A percentile compares a stretch with the other conserved stretches of the same genome.
Evolutionary conservation across 2,329 filamentous ascomycete genomes (phyloP).

Genomic region (Tolypocladium cylindrosporum): DNA sequence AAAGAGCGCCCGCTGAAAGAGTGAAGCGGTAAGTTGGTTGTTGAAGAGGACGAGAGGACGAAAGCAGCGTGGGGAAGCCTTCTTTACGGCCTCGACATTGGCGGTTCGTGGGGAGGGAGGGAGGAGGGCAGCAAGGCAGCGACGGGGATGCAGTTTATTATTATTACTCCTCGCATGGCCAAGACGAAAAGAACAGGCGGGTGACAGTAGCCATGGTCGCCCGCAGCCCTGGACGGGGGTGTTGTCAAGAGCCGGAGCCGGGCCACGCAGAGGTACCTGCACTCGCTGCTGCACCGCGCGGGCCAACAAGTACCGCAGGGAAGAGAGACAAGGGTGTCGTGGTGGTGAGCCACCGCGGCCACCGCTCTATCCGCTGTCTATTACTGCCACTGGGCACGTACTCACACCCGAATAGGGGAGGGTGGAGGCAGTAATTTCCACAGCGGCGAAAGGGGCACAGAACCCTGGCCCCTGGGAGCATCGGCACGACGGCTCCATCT

Average conservation of each 20-base stretch:
- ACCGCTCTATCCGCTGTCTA: conserved; percentile 11
- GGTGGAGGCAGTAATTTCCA: conserved; percentile 13
- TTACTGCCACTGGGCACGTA: neutral
- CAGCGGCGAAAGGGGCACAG: neutral
- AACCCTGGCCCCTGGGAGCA: neutral
- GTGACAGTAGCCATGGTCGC: conserved; percentile 6
- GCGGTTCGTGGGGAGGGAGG: conserved; percentile 28
- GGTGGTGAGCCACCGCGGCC: conserved; percentile 13
- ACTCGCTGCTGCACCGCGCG: neutral
- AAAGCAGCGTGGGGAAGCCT: conserved; percentile 35
- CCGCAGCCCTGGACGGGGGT: neutral
- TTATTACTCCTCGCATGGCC: conserved; percentile 1
- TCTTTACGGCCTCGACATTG: conserved; percentile 42
- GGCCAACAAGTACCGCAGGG: conserved; percentile 5
- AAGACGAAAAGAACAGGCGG: conserved; percentile 1
- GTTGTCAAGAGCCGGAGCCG: neutral
- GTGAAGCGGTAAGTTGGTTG: conserved; percentile 60
- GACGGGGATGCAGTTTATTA: conserved; percentile 33
- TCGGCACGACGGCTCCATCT: neutral
- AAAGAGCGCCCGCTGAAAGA: conserved; percentile 82
- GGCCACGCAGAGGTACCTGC: neutral
- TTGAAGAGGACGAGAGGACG: conserved; percentile 37
- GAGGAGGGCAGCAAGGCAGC: conserved; percentile 21
- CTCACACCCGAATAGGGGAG: conserved; percentile 5
- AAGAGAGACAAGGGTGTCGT: conserved; percentile 1